These are phyloP conservation scores for Astragalus membranaceus DNA, from an alignment of 306 rosid species.

Conservation along the genomic window DNA sequence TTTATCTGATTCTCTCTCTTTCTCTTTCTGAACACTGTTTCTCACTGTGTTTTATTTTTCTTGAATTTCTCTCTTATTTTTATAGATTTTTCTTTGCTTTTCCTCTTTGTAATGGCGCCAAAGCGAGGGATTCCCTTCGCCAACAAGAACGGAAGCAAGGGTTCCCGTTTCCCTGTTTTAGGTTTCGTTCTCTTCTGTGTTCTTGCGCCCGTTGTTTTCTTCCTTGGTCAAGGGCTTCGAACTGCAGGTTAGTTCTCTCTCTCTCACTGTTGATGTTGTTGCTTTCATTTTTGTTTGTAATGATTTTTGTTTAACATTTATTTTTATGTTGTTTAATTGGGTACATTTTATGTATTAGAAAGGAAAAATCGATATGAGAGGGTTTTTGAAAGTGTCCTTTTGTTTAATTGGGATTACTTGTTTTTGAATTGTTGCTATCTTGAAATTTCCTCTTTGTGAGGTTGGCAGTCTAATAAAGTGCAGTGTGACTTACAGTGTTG, in stretches of 20 bases:
- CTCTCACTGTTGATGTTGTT: not conserved
- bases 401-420: not conserved
- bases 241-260: conserved; percentile 36
- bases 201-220: conserved; percentile 57
- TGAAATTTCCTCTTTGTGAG: not conserved
- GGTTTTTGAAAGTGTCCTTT: not conserved
- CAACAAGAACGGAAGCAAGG: conserved; percentile 44
- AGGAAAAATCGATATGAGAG: not conserved
- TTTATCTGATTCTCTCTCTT: not conserved
- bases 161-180: conserved; percentile 46
- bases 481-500: not conserved
- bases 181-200: conserved; percentile 42
- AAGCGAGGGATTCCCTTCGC: conserved; percentile 38
- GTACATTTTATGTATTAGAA: not conserved
- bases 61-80: not conserved
- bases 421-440: not conserved
- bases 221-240: conserved; percentile 53
- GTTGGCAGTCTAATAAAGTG: not conserved
- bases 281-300: not conserved
- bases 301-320: not conserved
- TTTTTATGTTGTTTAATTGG: not conserved
- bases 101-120: conserved; percentile 46
- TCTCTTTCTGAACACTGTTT: not conserved
- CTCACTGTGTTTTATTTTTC: not conserved
- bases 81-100: conserved; percentile 17